Conservation (phyloP, 495 filamentous ascomycete genomes). For the Hypoxylon perforatum region DNA sequence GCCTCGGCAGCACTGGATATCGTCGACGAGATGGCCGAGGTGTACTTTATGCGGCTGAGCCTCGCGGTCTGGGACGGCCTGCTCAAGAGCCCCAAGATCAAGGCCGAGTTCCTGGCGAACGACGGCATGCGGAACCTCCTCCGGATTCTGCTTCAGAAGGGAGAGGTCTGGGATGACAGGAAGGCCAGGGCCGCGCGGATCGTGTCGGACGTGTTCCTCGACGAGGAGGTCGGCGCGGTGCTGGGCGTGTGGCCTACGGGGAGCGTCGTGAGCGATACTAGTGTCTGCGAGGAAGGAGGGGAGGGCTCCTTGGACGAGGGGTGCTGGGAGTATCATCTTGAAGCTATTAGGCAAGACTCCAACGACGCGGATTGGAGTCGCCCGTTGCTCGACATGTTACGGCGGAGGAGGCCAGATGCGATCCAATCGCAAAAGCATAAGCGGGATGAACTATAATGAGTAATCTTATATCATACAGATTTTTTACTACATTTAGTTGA, state of each 20-base stretch:
- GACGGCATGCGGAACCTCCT: slow-evolving; percentile 60
- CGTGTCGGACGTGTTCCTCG: slow-evolving; percentile 69
- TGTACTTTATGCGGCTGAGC: slow-evolving; percentile 27
- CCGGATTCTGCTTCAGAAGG: slow-evolving; percentile 52
- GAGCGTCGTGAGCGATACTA: slow-evolving; percentile 39
- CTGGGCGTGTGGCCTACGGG: slow-evolving; percentile 59
- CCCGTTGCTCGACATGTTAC: slow-evolving; percentile 33
- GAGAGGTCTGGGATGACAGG: slow-evolving; percentile 52
- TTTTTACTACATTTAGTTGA: background rate
- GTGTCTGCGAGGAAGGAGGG: slow-evolving; percentile 31
- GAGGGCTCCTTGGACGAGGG: slow-evolving; percentile 35
- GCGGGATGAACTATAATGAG: slow-evolving; percentile 36
- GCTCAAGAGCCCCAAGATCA: slow-evolving; percentile 55
- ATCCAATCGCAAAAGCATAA: background rate
- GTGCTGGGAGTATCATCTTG: slow-evolving; percentile 56
- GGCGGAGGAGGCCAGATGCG: slow-evolving; percentile 9
- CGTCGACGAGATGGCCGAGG: slow-evolving; percentile 38
- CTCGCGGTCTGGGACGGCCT: slow-evolving; percentile 53
- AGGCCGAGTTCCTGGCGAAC: slow-evolving; percentile 61
- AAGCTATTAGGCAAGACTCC: slow-evolving; percentile 32
- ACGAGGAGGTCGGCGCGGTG: slow-evolving; percentile 66
- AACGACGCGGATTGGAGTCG: slow-evolving; percentile 37
- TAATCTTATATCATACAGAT: background rate
- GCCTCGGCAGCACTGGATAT: slow-evolving; percentile 36
- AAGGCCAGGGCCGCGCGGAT: slow-evolving; percentile 60